Base-by-base conservation (phyloP, 148 eudicot species). In the Agrostemma githago region DNA sequence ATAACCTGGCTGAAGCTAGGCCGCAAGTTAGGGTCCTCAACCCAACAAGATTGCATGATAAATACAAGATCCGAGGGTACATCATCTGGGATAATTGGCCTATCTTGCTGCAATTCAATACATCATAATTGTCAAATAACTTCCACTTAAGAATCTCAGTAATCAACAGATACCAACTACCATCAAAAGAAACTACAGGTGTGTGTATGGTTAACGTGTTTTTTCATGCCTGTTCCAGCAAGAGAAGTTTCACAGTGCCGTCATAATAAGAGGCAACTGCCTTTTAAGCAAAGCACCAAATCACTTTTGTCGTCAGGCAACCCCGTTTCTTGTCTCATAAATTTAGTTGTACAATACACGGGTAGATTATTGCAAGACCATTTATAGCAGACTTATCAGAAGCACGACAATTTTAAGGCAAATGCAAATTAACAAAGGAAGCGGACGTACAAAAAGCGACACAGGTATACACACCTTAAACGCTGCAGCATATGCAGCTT, bases 401-500 rank as follows among this genome's bases (percentile, higher is more conserved):
- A 48, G 53, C 53, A 48, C 14, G 15, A 51, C 34, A 51, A 51
- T 51, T 51, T 51, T 51, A 21, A 7, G 41, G 10, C 12, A 62
- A 34, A 34, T 21, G 39, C 5, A 21, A 62, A 62, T 10, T 21
- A 62, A 3, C 5, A 37, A 71, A 20, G 6, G 53, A 34, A 70
- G 70, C 42, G 4, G 68, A 16, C 17, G 26, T 64, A 40, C 42
- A 26, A 19, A 61, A 70, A 78, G 26, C 48, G 56, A 46, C 48
- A 60, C 5, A 69, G 58, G 66, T 67, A 68, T 61, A 74, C 79
- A 19, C 20, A 93, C 96, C 96, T 93, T 92, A 76, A 92, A 92
- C 41, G 96, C 97, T 77, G 96, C 96, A 82, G 93, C 93, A 85
- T 93, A 93, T 57, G 96, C 98, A 88, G 96, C 96, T 81, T 93